Conservation (phyloP, 495 filamentous ascomycete species). For the Aspergillus sparsus region DNA sequence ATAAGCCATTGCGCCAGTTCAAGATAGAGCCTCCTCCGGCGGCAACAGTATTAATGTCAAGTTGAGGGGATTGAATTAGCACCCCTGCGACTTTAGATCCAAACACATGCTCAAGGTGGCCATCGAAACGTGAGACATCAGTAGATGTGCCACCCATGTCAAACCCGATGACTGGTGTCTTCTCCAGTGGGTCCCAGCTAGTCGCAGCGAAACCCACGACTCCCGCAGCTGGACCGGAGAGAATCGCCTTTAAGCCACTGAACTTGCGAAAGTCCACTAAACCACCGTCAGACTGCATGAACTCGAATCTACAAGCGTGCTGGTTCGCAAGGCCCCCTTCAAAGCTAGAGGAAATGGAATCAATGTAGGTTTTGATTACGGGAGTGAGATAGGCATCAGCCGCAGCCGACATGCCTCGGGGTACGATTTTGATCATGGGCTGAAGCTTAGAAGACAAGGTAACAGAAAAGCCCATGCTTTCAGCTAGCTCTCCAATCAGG, state of each 20-base stretch:
- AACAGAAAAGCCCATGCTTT: constrained; percentile 52
- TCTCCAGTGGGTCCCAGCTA: constrained; percentile 82
- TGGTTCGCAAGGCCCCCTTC: constrained; percentile 53
- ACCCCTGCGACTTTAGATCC: constrained; percentile 96
- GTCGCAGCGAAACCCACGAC: constrained; percentile 95
- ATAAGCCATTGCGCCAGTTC: constrained; percentile 88
- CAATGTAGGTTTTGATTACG: constrained; percentile 89
- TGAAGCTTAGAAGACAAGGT: constrained; percentile 65
- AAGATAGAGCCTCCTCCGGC: constrained; percentile 90
- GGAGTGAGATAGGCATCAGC: constrained; percentile 97
- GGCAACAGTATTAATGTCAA: constrained; percentile 98
- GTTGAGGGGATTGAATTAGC: constrained; percentile 89
- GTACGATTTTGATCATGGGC: constrained; percentile 81
- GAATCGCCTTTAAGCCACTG: constrained; percentile 58
- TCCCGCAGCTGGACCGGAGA: constrained; percentile 64
- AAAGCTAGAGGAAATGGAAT: constrained; percentile 73
- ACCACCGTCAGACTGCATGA: constrained; percentile 60
- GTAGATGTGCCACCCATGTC: constrained; percentile 97
- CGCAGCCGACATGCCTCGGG: constrained; percentile 86
- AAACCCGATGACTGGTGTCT: constrained; percentile 91
- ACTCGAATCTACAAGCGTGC: constrained; percentile 50
- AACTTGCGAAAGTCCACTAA: constrained; percentile 58
- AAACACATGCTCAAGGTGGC: constrained; percentile 94
- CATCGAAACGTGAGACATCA: constrained; percentile 91
- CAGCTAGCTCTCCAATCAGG: constrained; percentile 50